Evolutionary conservation across 495 filamentous ascomycete species (phyloP), one percentile per base, ranked within the genome.

Genomic region (Xylaria sp.): DNA sequence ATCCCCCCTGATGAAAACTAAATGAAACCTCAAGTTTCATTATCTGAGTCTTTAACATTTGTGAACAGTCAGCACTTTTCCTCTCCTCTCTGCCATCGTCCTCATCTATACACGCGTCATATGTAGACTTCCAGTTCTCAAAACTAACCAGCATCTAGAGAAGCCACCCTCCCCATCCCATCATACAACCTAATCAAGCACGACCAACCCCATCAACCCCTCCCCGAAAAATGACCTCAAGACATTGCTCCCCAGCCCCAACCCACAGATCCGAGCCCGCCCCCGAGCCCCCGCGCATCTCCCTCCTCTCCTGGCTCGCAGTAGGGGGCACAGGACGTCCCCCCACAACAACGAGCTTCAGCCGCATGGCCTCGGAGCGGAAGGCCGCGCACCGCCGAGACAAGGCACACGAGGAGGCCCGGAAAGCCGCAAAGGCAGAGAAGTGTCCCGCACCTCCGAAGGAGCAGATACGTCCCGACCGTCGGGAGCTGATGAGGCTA

Each of bases 341-440:
- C 26, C 75, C 75, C 17, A 69, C n/a, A 33, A 1, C 3, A 12
- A 6, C 62, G 3, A 63, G 35, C 66, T 69, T 72, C 53, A 3
- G 61, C 9, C 71, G 65, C 31, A 77, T 74, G 73, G 57, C 73
- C 8, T 43, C 40, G 1, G 69, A 77, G 52, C 75, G 73, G 40
- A 74, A 74, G 43, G 73, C 63, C 6, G 67, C 44, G 3, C 6
- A 64, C 21, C 61, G 63, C 29, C 31, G 50, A 11, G 58, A 29
- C 7, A 7, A 59, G 12, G 61, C 65, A 8, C 33, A 48, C 15
- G 50, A 41, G 12, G 50, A 17, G 11, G 73, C 68, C 33, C 68
- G 65, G 9, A 26, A 61, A 58, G 19, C 53, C 24, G 73, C 71
- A 5, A 48, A 37, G 11, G 59, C 63, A 26, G 68, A 63, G 61